These are phyloP conservation scores for Sugiyamaella americana DNA, from an alignment of 805 yeast species.

Conservation along the genomic window DNA sequence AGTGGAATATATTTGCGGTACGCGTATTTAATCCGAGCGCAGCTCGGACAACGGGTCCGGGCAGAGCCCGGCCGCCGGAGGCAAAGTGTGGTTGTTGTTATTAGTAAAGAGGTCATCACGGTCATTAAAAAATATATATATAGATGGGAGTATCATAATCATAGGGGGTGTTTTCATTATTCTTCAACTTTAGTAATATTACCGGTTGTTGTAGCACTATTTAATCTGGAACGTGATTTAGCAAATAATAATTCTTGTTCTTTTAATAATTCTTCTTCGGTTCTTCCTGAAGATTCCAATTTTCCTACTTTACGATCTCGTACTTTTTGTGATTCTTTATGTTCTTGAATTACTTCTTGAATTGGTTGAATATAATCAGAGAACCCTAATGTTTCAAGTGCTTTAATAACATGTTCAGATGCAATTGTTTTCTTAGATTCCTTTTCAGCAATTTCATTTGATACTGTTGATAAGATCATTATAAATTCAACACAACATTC, in stretches of 20 bases:
- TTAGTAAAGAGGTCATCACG: too few species aligned
- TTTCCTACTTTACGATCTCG: conserved; percentile 89
- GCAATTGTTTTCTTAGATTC: conserved; percentile 96
- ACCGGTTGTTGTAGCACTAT: conserved; percentile 10
- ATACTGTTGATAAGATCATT: conserved; percentile 88
- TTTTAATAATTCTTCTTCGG: conserved; percentile 85
- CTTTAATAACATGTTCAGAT: conserved; percentile 90
- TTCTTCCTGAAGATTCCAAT: conserved; percentile 83
- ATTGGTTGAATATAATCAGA: conserved; percentile 76
- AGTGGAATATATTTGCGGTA: too few species aligned
- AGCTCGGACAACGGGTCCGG: neutral
- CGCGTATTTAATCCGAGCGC: too few species aligned
- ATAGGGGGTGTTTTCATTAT: too few species aligned
- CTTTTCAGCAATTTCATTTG: conserved; percentile 92
- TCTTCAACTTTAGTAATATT: neutral
- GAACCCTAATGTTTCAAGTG: conserved; percentile 82
- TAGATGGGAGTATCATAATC: too few species aligned
- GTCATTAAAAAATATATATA: too few species aligned
- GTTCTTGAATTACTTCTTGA: conserved; percentile 73
- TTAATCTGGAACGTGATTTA: conserved; percentile 23
- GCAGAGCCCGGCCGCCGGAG: neutral
- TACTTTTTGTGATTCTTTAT: conserved; percentile 76
- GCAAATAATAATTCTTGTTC: conserved; percentile 91
- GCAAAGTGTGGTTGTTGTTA: neutral
- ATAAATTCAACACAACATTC: conserved; percentile 95